phyloP scores from a whole-genome alignment of 2,329 filamentous ascomycete genomes.

The Periconia digitata region DNA sequence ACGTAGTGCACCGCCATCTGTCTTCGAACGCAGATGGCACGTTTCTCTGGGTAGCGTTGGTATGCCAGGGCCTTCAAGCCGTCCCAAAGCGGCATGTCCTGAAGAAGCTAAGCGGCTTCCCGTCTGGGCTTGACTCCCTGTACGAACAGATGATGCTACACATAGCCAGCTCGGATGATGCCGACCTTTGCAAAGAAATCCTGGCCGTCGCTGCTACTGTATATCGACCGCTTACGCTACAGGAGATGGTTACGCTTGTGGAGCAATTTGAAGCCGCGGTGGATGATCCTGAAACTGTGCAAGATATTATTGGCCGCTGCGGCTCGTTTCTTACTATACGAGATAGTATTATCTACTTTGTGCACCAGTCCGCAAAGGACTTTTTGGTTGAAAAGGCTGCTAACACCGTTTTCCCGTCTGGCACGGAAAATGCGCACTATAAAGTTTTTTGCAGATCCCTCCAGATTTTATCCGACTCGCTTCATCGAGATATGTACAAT shows the following conservation, averaged over 20 bases:
- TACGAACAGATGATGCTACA: slow-evolving; percentile 45
- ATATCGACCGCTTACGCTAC: slow-evolving; percentile 42
- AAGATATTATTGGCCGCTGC: slow-evolving; percentile 35
- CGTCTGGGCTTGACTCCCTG: slow-evolving; percentile 39
- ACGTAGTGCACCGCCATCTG: slow-evolving; percentile 18
- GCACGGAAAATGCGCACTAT: slow-evolving; percentile 2
- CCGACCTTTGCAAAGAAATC: slow-evolving; percentile 41
- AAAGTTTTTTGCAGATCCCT: slow-evolving; percentile 36
- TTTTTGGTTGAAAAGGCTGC: slow-evolving; percentile 30
- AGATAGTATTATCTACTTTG: slow-evolving; percentile 17
- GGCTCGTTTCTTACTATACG: slow-evolving; percentile 28
- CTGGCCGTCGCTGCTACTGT: slow-evolving; percentile 22
- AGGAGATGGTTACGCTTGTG: slow-evolving; percentile 39
- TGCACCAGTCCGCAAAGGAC: slow-evolving; percentile 50
- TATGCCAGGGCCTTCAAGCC: slow-evolving; percentile 35
- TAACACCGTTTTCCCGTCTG: slow-evolving; percentile 28
- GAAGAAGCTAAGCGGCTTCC: slow-evolving; percentile 17
- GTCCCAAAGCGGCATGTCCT: slow-evolving; percentile 5
- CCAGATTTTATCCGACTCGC: slow-evolving; percentile 13
- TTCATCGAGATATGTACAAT: slow-evolving; percentile 26
- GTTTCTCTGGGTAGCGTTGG: slow-evolving; percentile 38
- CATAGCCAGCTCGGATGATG: slow-evolving; percentile 29
- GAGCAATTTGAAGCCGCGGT: not conserved
- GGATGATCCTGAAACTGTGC: slow-evolving; percentile 13
- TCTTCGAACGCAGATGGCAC: slow-evolving; percentile 40